Evolutionary conservation across 2,329 filamentous ascomycete species (phyloP).

Genomic region (Sphaerulina vaccinii): DNA sequence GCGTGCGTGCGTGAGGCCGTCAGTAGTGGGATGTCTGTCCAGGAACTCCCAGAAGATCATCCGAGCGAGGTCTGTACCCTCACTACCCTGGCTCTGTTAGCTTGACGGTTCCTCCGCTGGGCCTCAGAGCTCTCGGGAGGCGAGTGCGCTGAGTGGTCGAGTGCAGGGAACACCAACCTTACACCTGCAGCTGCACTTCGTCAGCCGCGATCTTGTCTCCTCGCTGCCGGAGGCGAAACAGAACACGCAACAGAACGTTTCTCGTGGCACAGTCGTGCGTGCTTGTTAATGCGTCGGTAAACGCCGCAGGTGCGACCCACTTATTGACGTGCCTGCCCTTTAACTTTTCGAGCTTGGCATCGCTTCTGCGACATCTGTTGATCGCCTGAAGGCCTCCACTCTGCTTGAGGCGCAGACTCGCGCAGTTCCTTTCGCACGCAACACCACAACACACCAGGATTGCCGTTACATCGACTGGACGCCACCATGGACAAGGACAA

Average conservation of each 20-base stretch:
- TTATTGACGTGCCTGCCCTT: neutral
- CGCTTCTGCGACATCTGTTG: neutral
- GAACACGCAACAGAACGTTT: neutral
- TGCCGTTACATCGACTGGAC: constrained; percentile 8
- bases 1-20: neutral
- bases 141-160: constrained; percentile 1
- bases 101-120: neutral
- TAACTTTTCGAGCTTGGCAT: neutral
- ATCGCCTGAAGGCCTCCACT: no score
- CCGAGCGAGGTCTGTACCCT: neutral
- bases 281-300: no score
- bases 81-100: neutral
- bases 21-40: neutral
- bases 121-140: neutral
- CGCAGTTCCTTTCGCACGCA: neutral
- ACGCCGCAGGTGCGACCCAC: no score
- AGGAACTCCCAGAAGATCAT: constrained; percentile 9
- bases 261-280: no score
- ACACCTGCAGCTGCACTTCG: constrained; percentile 9
- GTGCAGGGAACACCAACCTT: constrained; percentile 1
- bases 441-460: constrained; percentile 1
- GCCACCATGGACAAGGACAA: constrained; percentile 57
- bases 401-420: no score
- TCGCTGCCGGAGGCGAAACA: neutral
- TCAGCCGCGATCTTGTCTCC: constrained; percentile 1